Evolutionary conservation across 1,139 yeast genomes (phyloP).

Genomic region (Candida sojae): DNA sequence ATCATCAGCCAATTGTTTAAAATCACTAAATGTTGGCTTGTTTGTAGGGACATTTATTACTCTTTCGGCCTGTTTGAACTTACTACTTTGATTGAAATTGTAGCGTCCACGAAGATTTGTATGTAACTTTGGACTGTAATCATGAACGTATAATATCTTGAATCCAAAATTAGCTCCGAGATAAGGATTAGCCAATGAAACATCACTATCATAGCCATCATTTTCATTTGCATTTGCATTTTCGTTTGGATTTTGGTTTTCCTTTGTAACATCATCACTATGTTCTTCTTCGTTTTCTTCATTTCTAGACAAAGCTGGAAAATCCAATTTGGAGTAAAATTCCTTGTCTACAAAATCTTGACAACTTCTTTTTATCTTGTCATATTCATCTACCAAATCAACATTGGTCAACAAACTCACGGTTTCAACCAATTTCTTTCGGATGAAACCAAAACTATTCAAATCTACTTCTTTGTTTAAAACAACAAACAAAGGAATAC

Average conservation of each 20-base stretch:
- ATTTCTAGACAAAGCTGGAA: slow-evolving; percentile 23
- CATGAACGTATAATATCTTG: slow-evolving; percentile 38
- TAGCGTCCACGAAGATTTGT: slow-evolving; percentile 11
- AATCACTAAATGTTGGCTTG: slow-evolving; percentile 31
- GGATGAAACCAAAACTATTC: slow-evolving; percentile 50
- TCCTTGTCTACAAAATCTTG: slow-evolving; percentile 18
- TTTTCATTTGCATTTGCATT: slow-evolving; percentile 13
- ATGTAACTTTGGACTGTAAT: slow-evolving; percentile 12
- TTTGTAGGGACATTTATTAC: slow-evolving; percentile 30
- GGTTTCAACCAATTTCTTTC: slow-evolving; percentile 53
- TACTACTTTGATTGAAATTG: slow-evolving; percentile 7
- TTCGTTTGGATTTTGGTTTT: background rate
- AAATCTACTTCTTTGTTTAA: slow-evolving; percentile 51
- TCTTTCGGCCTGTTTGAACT: slow-evolving; percentile 8
- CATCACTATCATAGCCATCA: slow-evolving; percentile 45
- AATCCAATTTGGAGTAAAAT: slow-evolving; percentile 33
- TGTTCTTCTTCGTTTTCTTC: slow-evolving; percentile 9
- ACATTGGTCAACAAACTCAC: slow-evolving; percentile 26
- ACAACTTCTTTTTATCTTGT: slow-evolving; percentile 16
- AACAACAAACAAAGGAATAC: slow-evolving; percentile 73
- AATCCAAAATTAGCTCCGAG: slow-evolving; percentile 54
- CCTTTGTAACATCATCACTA: slow-evolving; percentile 21
- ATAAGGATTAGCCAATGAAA: slow-evolving; percentile 55
- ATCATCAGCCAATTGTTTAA: slow-evolving; percentile 28
- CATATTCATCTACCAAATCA: slow-evolving; percentile 26